Evolutionary conservation across 345 rosid genomes (phyloP), one percentile per base, ranked within the genome.

Genomic region (Bruguiera sexangula): DNA sequence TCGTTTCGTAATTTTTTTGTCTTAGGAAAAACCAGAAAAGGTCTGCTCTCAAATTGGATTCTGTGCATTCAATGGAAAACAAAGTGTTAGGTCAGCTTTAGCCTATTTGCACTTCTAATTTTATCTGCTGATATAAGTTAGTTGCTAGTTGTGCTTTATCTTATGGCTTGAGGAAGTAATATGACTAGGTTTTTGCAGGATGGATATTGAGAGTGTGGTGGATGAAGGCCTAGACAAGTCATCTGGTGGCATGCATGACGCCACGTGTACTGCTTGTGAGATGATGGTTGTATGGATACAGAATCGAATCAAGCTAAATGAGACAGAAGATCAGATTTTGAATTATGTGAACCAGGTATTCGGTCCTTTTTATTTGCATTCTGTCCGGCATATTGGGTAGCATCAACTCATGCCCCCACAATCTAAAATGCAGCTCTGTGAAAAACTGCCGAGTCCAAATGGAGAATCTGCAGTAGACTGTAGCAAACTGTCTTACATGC

Each of bases 261-360:
- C 71, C 53, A 29, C 43, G 37, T 78, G 81, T 22, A 53, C 77
- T 65, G 81, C 74, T 29, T 73, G 81, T 65, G 81, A 78, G 69
- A 78, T 78, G 81, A 66, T 69, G 68, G 77, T 73, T 18, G 71
- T 73, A 6, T 73, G 81, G 81, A 65, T 73, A 46, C 63, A 78
- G 34, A 78, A 78, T 34, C 77, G 74, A 20, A 66, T 78, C 56
- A 78, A 19, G 68, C 55, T 54, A 31, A 78, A 78, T 31, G 55
- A 73, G 43, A 78, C 81, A 10, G 71, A 65, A 60, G 81, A 78
- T 59, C 64, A 69, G 60, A 69, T 78, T 36, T 31, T 78, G 53
- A 55, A 65, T 46, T 73, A 73, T 22, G 71, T 73, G 50, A 55
- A 71, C n/a, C 10, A 67, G 64, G 79, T 67, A 60, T 15, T 60